Base-by-base conservation (phyloP, 441 rosid genomes). In the Bocquillonia castaneifolia region DNA sequence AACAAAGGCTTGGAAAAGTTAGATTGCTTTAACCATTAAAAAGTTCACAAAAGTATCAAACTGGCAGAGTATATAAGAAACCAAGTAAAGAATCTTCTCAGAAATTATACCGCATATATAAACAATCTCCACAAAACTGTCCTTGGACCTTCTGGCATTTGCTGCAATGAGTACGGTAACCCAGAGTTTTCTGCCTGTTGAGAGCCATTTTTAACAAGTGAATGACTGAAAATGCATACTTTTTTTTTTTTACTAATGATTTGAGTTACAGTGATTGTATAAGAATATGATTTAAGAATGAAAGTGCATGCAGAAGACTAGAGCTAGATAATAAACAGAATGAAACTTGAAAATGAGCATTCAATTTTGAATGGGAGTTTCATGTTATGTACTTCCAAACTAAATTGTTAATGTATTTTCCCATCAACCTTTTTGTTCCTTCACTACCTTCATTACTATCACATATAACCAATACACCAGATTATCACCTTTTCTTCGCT, bases 61-160 rank as follows among this genome's bases (percentile, higher is more conserved):
- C 3, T 26, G 6, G 32, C 45, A 67, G 32, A 53, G 26, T 62
- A 18, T 8, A 63, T 36, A 37, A 23, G 20, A 34, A n/a, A 8
- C 5, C 18, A 60, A 48, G n/a, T 31, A 37, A 59, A 53, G 13
- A 59, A 73, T 32, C 64, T 40, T 64, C 13, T 14, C 29, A 63
- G 73, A 42, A 54, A 50, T 26, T 68, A 61, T 73, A 89, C 97
- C 99, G 89, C 91, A 84, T 89, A 69, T 73, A 84, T 87, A 93
- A 80, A 73, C 97, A 93, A 77, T 91, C 99, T 59, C 96, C 96
- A 72, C 99, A 93, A 74, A 93, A 91, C 56, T 93, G 97, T 67
- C 99, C 97, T 77, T 86, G 95, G 29, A 89, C 92, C 80, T 79
- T 34, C 52, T 81, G 60, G 72, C 99, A 93, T 69, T 78, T 45